These are phyloP conservation scores for Cephalotrichum gorgonifer DNA, from an alignment of 2,329 filamentous ascomycete species.

Conservation along the genomic window DNA sequence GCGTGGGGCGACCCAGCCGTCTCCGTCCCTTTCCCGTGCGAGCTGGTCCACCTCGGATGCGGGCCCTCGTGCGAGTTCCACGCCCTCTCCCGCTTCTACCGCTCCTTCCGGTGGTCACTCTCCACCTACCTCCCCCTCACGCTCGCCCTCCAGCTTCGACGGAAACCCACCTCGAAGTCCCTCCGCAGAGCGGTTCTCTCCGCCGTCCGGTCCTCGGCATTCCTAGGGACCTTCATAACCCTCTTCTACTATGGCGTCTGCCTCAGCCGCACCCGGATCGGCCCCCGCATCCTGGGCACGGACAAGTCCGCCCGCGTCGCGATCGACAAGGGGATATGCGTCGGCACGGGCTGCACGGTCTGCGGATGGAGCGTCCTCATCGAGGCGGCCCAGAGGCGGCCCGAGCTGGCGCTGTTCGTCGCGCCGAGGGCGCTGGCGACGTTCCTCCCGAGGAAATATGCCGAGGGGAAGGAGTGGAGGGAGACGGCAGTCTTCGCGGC, in stretches of 20 bases:
- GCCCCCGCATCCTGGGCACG: slow-evolving; percentile 55
- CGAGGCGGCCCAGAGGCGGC: slow-evolving; percentile 54
- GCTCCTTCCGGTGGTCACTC: slow-evolving; percentile 65
- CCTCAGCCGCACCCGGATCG: slow-evolving; percentile 61
- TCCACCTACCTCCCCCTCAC: slow-evolving; percentile 69
- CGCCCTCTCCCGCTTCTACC: slow-evolving; percentile 54
- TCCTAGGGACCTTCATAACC: slow-evolving; percentile 66
- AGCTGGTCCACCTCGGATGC: slow-evolving; percentile 72
- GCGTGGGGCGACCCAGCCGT: slow-evolving; percentile 62
- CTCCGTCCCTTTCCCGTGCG: slow-evolving; percentile 67
- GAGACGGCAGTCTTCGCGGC: slow-evolving; percentile 57
- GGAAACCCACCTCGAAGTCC: slow-evolving; percentile 31
- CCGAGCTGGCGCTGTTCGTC: slow-evolving; percentile 73
- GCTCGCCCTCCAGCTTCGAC: slow-evolving; percentile 39
- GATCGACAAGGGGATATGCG: slow-evolving; percentile 56
- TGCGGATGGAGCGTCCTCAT: slow-evolving; percentile 77
- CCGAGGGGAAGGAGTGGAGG: slow-evolving; percentile 50
- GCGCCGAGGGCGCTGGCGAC: slow-evolving; percentile 68
- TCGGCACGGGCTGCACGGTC: slow-evolving; percentile 59
- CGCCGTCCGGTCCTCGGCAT: slow-evolving; percentile 61
- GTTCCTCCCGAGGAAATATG: slow-evolving; percentile 61
- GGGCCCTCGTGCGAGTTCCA: slow-evolving; percentile 68
- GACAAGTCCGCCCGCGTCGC: slow-evolving; percentile 34
- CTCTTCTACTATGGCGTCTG: slow-evolving; percentile 83
- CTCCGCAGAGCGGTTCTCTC: slow-evolving; percentile 45